Percentiles rank a stretch among this genome's conserved stretches.
phyloP scores from a whole-genome alignment of 108 stramenopile genomes.

The Fistulifera pelliculosa region DNA sequence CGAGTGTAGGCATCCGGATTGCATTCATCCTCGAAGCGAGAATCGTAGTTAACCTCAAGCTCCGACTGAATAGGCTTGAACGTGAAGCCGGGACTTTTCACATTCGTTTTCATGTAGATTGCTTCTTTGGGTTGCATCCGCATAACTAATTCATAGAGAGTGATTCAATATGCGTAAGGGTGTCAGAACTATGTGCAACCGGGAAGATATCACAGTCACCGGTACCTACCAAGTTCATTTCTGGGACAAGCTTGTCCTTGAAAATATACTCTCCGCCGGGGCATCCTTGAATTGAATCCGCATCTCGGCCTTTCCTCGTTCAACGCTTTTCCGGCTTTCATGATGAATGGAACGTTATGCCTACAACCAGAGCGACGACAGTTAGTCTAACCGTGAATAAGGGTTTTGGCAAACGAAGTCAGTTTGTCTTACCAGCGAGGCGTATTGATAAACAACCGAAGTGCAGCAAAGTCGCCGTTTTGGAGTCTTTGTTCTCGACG shows the following conservation, averaged over 20 bases:
- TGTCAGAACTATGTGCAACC: no score
- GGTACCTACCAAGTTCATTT: constrained; percentile 72
- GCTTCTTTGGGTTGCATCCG: constrained; percentile 85
- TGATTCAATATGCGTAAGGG: no score
- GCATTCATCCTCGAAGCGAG: constrained; percentile 37
- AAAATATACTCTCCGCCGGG: constrained; percentile 65
- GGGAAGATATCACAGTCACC: no score
- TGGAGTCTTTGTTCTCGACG: constrained; percentile 81
- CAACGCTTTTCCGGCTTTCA: constrained; percentile 90
- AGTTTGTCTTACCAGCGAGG: constrained; percentile 80
- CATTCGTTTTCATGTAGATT: constrained; percentile 95
- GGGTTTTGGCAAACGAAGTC: no score
- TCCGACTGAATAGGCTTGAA: constrained; percentile 82
- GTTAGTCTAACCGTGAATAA: no score
- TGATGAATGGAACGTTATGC: constrained; percentile 86
- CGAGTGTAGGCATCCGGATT: constrained; percentile 97
- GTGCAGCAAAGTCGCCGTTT: constrained; percentile 88
- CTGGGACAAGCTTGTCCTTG: constrained; percentile 46
- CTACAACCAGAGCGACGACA: no score
- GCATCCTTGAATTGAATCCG: constrained; percentile 92
- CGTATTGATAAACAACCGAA: constrained; percentile 83
- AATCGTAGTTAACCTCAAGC: constrained; percentile 87
- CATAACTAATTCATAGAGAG: constrained; percentile 45
- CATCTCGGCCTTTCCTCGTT: constrained; percentile 95
- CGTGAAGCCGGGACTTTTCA: constrained; percentile 88